These are phyloP conservation scores for Solanum aculeatissimum DNA, from an alignment of 305 asterid species.

Conservation along the genomic window DNA sequence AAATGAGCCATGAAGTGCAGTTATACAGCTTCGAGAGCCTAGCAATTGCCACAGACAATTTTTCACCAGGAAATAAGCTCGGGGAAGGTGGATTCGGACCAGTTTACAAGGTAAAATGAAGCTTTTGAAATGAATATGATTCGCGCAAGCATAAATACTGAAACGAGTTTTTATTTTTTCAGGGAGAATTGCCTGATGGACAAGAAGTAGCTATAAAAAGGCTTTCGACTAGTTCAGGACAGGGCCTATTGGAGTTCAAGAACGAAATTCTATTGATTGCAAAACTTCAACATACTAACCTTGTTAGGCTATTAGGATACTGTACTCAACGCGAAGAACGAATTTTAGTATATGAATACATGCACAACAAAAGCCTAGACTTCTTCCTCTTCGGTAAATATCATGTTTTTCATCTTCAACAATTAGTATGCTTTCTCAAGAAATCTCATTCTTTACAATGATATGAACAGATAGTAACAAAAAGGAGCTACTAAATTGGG, in stretches of 20 bases:
- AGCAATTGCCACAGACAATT: slow-evolving; percentile 23
- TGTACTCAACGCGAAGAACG: slow-evolving; percentile 35
- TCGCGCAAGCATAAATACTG: not conserved
- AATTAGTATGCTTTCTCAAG: not conserved
- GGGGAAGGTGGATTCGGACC: slow-evolving; percentile 48
- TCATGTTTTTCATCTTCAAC: not conserved
- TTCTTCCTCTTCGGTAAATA: slow-evolving; percentile 29
- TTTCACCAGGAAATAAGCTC: slow-evolving; percentile 19
- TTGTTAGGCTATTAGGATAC: slow-evolving; percentile 37
- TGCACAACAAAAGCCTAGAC: slow-evolving; percentile 46
- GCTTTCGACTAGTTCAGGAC: slow-evolving; percentile 30
- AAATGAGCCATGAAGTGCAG: slow-evolving; percentile 1
- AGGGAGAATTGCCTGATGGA: slow-evolving; percentile 30
- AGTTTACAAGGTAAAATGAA: slow-evolving; percentile 25
- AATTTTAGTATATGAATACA: slow-evolving; percentile 38
- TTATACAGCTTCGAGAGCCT: not conserved
- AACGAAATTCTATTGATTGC: slow-evolving; percentile 40
- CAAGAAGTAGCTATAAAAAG: slow-evolving; percentile 43
- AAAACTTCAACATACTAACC: slow-evolving; percentile 43
- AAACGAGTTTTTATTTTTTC: not conserved
- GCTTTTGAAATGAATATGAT: not conserved
- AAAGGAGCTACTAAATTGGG: slow-evolving; percentile 3
- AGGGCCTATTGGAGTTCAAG: slow-evolving; percentile 41
- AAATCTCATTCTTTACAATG: not conserved
- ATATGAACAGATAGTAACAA: not conserved